Percentiles rank a stretch among this genome's conserved stretches.
phyloP scores from a whole-genome alignment of 2,329 filamentous ascomycete species.

The Lachnellula arida region DNA sequence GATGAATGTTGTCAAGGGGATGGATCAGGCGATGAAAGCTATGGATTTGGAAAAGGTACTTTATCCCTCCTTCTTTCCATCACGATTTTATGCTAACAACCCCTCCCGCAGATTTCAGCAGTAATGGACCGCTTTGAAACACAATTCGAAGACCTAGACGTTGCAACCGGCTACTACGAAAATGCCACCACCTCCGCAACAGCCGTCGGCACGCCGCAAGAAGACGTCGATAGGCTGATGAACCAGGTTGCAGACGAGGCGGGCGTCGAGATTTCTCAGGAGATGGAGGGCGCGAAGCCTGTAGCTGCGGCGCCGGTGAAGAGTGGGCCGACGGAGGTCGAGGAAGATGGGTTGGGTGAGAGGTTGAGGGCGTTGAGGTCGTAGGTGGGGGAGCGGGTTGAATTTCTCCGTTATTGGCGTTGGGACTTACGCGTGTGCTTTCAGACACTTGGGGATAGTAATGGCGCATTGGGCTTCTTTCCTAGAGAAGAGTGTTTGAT shows the following conservation, averaged over 20 bases:
- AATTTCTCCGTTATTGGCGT: background rate
- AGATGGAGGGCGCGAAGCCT: slow-evolving; percentile 56
- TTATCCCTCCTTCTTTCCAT: background rate
- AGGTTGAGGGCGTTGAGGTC: slow-evolving; percentile 48
- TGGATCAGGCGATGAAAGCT: slow-evolving; percentile 58
- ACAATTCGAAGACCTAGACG: slow-evolving; percentile 46
- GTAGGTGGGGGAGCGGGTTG: slow-evolving; percentile 6
- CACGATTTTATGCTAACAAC: background rate
- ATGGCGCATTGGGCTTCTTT: background rate
- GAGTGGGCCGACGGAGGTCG: slow-evolving; percentile 67
- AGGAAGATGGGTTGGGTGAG: slow-evolving; percentile 69
- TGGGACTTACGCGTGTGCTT: background rate
- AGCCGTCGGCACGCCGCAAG: slow-evolving; percentile 68
- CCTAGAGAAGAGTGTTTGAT: background rate
- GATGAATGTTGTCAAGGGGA: slow-evolving; percentile 57
- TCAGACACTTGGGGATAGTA: background rate
- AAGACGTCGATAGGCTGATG: slow-evolving; percentile 82
- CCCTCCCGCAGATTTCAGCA: slow-evolving; percentile 47
- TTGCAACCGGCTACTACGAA: slow-evolving; percentile 57
- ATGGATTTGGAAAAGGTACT: slow-evolving; percentile 58
- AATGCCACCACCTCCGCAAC: slow-evolving; percentile 79
- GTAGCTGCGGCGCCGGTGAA: slow-evolving; percentile 54
- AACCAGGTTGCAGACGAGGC: slow-evolving; percentile 84
- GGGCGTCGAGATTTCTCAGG: slow-evolving; percentile 73
- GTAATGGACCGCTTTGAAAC: slow-evolving; percentile 64